Evolutionary conservation across 1,284 basidiomycete species (phyloP).

Genomic region (Coniophora puteana): DNA sequence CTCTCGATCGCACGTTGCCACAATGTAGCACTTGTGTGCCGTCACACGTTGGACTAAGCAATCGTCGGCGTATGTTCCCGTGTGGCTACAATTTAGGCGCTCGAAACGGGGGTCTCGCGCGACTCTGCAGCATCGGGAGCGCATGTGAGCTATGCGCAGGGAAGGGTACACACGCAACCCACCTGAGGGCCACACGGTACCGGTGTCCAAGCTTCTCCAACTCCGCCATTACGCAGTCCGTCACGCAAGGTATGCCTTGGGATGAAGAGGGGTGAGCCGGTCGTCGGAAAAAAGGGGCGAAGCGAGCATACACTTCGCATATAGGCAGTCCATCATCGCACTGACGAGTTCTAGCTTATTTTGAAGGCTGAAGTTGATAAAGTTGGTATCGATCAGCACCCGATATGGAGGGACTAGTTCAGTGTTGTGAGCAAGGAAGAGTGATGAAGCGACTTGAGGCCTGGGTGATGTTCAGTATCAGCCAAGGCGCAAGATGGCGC

Average conservation of each 20-base stretch:
- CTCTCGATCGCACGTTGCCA: slow-evolving; percentile 97
- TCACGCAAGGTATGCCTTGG: slow-evolving; percentile 94
- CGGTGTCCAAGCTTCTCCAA: slow-evolving; percentile 96
- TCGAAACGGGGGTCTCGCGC: slow-evolving; percentile 98
- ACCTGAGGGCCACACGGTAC: slow-evolving; percentile 93
- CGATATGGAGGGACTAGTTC: slow-evolving; percentile 96
- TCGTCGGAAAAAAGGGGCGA: neutral
- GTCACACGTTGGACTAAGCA: slow-evolving; percentile 95
- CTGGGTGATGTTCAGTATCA: slow-evolving; percentile 33
- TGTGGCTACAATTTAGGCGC: slow-evolving; percentile 87
- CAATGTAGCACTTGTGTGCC: slow-evolving; percentile 94
- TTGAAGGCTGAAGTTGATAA: slow-evolving; percentile 98
- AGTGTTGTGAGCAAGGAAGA: slow-evolving; percentile 96
- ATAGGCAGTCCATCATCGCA: slow-evolving; percentile 99
- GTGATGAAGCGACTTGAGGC: slow-evolving; percentile 80
- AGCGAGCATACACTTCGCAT: slow-evolving; percentile 86
- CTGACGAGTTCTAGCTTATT: slow-evolving; percentile 96
- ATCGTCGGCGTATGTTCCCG: slow-evolving; percentile 98
- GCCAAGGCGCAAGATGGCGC: slow-evolving; percentile 10
- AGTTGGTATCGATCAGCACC: slow-evolving; percentile 98
- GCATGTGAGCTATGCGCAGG: slow-evolving; percentile 4
- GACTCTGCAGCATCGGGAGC: slow-evolving; percentile 49
- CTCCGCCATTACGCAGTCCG: slow-evolving; percentile 98
- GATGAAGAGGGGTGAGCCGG: slow-evolving; percentile 6
- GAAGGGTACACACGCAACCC: slow-evolving; percentile 21